These are phyloP conservation scores for Colletotrichum destructivum DNA, from an alignment of 2,329 filamentous ascomycete species.

Conservation along the genomic window DNA sequence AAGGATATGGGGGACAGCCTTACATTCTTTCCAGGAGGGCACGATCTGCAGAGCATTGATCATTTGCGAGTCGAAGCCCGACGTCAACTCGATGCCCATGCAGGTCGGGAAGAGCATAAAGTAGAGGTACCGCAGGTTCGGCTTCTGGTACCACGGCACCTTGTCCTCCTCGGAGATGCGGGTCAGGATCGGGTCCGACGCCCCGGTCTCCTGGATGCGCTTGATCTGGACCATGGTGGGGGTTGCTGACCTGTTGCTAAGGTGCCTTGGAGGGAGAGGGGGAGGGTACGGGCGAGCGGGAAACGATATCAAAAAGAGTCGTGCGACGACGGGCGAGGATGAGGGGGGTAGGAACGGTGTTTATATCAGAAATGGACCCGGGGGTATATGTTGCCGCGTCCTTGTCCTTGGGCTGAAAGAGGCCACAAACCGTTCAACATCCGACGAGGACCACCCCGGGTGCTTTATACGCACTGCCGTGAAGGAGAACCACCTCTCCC, in stretches of 20 bases:
- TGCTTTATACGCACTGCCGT: constrained; percentile 25
- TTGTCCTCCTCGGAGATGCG: constrained; percentile 55
- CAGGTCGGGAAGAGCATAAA: constrained; percentile 72
- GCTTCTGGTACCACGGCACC: constrained; percentile 70
- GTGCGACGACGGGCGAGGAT: not conserved
- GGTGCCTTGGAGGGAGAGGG: not conserved
- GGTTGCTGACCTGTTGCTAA: not conserved
- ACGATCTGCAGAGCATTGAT: constrained; percentile 62
- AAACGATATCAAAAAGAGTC: not conserved
- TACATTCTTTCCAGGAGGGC: constrained; percentile 54
- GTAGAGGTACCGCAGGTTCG: constrained; percentile 70
- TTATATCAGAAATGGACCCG: constrained; percentile 22
- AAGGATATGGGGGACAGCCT: constrained; percentile 38
- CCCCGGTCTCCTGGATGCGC: constrained; percentile 38
- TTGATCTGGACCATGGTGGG: constrained; percentile 38
- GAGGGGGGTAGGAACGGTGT: not conserved
- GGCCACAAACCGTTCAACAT: not conserved
- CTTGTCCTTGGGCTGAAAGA: constrained; percentile 8
- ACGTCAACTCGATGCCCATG: constrained; percentile 72
- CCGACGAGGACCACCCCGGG: constrained; percentile 21
- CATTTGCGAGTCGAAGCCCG: constrained; percentile 62
- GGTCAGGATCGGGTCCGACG: constrained; percentile 51
- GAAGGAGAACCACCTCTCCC: not conserved
- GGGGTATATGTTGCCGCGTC: constrained; percentile 27
- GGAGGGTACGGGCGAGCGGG: not conserved